Evolutionary conservation across 768 basidiomycete genomes (phyloP), one percentile per base, ranked within the genome.

Genomic region (Lentinula boryana): DNA sequence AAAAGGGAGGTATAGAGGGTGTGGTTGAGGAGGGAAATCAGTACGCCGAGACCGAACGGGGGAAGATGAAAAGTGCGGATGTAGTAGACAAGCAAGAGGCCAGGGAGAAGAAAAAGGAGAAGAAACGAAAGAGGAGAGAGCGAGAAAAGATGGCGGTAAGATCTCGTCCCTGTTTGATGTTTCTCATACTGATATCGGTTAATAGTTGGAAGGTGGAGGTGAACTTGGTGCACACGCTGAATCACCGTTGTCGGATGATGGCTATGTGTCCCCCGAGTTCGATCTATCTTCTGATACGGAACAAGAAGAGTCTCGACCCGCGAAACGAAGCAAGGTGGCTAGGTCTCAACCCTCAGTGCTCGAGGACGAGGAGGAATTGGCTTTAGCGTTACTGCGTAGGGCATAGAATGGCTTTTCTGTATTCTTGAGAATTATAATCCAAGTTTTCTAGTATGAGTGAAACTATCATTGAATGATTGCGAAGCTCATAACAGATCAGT

Each of bases 91-190:
- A 90, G 74, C 82, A 84, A 61, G 84, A 91, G 66, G 94, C 91
- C 5, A 89, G 81, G 71, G 92, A 89, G 69, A 95, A 94, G 82
- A 90, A 87, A 75, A 76, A 81, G 63, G 95, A 97, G 72, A 95
- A 91, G 81, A 97, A 96, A 78, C 77, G 91, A 63, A 96, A 95
- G 75, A 77, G 91, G 68, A 96, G 95, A 74, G 89, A 93, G 60
- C 80, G 82, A 40, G 89, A 92, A 58, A 78, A 72, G 50, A 60
- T 70, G 67, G 73, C 61, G 40, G 76, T 72, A 58, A 65, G 69
- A 60, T 38, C 35, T 63, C 6, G 59, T 16, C 36, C 67, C 52
- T 56, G 36, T 32, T 27, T 48, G 4, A n/a, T 49, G 18, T 56
- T 31, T 32, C 12, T 23, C 18, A 31, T 5, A 18, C 5, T 48